Evolutionary conservation across 148 eudicot genomes (phyloP).

Genomic region (Salicornia ramosissima): DNA sequence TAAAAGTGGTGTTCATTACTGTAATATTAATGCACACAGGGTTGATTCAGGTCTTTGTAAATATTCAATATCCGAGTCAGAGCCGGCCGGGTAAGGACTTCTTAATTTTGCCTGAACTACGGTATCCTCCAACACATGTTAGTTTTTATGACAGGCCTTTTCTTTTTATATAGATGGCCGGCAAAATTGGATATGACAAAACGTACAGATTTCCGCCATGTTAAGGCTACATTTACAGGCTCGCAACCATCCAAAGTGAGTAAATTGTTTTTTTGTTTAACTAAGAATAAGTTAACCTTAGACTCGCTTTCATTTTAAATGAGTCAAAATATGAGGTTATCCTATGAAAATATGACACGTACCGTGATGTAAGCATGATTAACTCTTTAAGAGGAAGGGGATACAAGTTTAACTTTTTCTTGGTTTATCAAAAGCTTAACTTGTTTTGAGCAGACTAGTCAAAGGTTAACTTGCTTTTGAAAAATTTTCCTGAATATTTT

Average conservation of each 20-base stretch:
- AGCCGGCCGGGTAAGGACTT: slow-evolving; percentile 80
- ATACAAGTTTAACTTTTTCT: too few species aligned
- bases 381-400: too few species aligned
- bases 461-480: too few species aligned
- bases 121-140: slow-evolving; percentile 2
- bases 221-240: slow-evolving; percentile 71
- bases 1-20: slow-evolving; percentile 89
- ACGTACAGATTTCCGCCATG: slow-evolving; percentile 93
- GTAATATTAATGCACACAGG: slow-evolving; percentile 60
- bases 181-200: slow-evolving; percentile 91
- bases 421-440: too few species aligned
- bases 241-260: slow-evolving; percentile 75
- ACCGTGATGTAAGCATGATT: too few species aligned
- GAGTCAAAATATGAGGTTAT: too few species aligned
- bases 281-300: too few species aligned
- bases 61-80: slow-evolving; percentile 57
- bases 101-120: not conserved
- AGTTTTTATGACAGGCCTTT: slow-evolving; percentile 17
- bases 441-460: too few species aligned
- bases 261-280: slow-evolving; percentile 3
- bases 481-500: too few species aligned
- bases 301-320: too few species aligned
- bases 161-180: slow-evolving; percentile 77
- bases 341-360: too few species aligned
- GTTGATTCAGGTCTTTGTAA: slow-evolving; percentile 71